phyloP scores from a whole-genome alignment of 2,329 filamentous ascomycete genomes.

The Cladosporium sp. region DNA sequence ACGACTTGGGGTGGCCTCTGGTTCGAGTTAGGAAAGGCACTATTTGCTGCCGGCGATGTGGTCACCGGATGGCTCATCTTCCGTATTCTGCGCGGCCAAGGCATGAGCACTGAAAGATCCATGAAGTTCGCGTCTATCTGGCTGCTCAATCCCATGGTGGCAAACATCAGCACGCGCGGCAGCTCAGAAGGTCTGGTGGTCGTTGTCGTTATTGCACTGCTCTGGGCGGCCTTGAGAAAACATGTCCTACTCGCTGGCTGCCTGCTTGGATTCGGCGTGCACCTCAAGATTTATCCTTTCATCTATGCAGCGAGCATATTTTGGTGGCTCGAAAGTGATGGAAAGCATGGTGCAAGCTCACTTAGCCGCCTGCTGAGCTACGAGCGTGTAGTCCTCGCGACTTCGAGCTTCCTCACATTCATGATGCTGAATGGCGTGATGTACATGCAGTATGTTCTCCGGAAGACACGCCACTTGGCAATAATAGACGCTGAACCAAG shows the following conservation, averaged over 20 bases:
- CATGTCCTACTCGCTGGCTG: slow-evolving; percentile 68
- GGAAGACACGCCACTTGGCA: not conserved
- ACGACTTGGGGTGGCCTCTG: slow-evolving; percentile 65
- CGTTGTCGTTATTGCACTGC: slow-evolving; percentile 76
- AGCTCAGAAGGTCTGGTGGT: slow-evolving; percentile 90
- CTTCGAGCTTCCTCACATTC: slow-evolving; percentile 73
- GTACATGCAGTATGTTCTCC: slow-evolving; percentile 66
- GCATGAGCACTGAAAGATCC: slow-evolving; percentile 53
- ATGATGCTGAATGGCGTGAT: slow-evolving; percentile 72
- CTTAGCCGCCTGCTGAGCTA: slow-evolving; percentile 9
- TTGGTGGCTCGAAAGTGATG: slow-evolving; percentile 73
- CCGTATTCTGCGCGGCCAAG: slow-evolving; percentile 54
- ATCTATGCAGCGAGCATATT: slow-evolving; percentile 83
- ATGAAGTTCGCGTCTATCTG: slow-evolving; percentile 82
- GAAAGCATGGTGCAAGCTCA: not conserved
- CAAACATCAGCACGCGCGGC: slow-evolving; percentile 90
- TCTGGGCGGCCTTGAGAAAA: slow-evolving; percentile 76
- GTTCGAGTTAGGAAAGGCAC: slow-evolving; percentile 82
- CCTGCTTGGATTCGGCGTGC: slow-evolving; percentile 79
- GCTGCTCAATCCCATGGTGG: slow-evolving; percentile 97
- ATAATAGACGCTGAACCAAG: slow-evolving; percentile 16
- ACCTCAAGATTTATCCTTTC: slow-evolving; percentile 99
- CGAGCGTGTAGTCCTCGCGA: slow-evolving; percentile 58
- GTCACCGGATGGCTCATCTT: slow-evolving; percentile 79
- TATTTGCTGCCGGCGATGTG: slow-evolving; percentile 84